Evolutionary conservation across 495 filamentous ascomycete genomes (phyloP).

Genomic region (Paragyromitra xinjiangensis): DNA sequence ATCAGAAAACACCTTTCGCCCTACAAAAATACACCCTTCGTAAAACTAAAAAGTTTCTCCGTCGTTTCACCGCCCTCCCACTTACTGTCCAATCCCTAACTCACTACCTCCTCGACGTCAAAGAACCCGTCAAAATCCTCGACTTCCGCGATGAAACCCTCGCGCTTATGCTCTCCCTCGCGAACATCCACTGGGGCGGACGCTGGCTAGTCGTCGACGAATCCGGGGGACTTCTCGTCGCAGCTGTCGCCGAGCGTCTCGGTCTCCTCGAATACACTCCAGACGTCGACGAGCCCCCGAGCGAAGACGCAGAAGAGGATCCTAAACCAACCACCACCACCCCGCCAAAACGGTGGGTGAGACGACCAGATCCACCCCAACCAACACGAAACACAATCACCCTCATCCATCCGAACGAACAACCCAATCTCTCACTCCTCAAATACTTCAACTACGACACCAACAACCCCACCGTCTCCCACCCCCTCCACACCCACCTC

Average conservation of each 20-base stretch:
- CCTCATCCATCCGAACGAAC: slow-evolving; percentile 83
- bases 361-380: slow-evolving; percentile 42
- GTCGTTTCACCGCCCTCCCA: slow-evolving; percentile 82
- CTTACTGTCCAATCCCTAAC: slow-evolving; percentile 78
- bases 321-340: not conserved
- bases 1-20: slow-evolving; percentile 93
- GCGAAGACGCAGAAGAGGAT: slow-evolving; percentile 24
- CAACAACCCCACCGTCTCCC: slow-evolving; percentile 67
- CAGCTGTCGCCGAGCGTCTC: slow-evolving; percentile 90
- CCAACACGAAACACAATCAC: slow-evolving; percentile 82
- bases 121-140: slow-evolving; percentile 80
- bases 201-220: slow-evolving; percentile 92
- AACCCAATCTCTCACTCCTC: slow-evolving; percentile 85
- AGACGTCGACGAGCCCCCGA: slow-evolving; percentile 26
- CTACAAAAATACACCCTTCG: slow-evolving; percentile 93
- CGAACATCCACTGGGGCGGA: slow-evolving; percentile 73
- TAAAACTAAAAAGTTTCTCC: slow-evolving; percentile 92
- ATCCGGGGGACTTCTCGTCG: slow-evolving; percentile 83
- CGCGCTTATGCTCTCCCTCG: slow-evolving; percentile 72
- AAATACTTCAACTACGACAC: slow-evolving; percentile 86
- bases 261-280: slow-evolving; percentile 71
- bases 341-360: slow-evolving; percentile 32
- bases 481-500: slow-evolving; percentile 83
- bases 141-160: slow-evolving; percentile 89
- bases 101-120: slow-evolving; percentile 76